Conservation (phyloP, 2,329 filamentous ascomycete genomes). For the Fusarium denticulatum region DNA sequence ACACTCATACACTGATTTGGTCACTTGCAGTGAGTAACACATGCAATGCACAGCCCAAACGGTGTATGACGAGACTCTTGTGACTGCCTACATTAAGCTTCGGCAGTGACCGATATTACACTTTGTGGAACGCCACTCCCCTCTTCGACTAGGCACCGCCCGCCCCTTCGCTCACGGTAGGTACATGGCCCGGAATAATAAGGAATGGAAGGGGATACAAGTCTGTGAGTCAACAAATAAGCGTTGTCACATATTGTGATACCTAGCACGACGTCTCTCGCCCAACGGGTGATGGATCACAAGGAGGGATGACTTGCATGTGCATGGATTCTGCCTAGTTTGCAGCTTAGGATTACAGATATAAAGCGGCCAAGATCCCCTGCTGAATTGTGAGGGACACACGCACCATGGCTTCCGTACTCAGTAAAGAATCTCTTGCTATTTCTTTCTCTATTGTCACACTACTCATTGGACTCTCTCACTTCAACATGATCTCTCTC, state of each 20-base stretch:
- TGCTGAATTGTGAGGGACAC: neutral
- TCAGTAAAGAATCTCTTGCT: neutral
- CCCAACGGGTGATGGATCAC: neutral
- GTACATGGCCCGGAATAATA: neutral
- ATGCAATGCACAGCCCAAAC: neutral
- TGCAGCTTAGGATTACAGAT: neutral
- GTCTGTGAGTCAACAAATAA: neutral
- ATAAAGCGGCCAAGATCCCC: neutral
- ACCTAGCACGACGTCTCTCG: neutral
- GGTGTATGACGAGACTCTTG: too few relatives aligned
- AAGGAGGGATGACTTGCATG: neutral
- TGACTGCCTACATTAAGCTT: neutral
- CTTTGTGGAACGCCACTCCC: neutral
- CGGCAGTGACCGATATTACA: neutral
- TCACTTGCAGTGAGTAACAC: neutral
- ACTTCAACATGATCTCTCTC: neutral
- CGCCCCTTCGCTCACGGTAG: neutral
- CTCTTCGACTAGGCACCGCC: neutral
- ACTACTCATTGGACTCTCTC: neutral
- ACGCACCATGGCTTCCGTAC: neutral
- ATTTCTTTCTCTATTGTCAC: neutral
- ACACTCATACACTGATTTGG: accelerated
- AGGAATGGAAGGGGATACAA: neutral
- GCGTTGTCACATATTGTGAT: neutral
- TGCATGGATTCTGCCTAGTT: neutral